Evolutionary conservation across 2,329 filamentous ascomycete species (phyloP), one percentile per base, ranked within the genome.

Genomic region (Fragosphaeria purpurea): DNA sequence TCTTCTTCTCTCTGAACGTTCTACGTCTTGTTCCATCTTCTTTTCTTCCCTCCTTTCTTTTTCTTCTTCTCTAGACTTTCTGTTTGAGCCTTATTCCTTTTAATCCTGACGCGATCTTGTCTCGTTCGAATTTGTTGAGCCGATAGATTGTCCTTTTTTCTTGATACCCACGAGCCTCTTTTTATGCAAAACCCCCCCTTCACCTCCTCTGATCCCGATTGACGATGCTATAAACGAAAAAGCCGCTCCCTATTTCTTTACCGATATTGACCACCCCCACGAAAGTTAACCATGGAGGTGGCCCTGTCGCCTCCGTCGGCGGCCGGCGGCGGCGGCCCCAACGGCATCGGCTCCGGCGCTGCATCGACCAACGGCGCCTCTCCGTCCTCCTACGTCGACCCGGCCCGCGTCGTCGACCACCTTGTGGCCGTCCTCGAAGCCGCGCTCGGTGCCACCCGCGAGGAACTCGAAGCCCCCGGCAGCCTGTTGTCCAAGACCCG

Each of bases 391-490:
- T 70, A 73, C 55, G 70, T 87, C 63, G 85, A 89, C 61, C 80
- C 85, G n/a, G 73, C 70, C 56, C 70, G 79, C 58, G 75, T 90
- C 47, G 74, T 90, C 57, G 82, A 89, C 53, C 82, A 91, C 66
- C 73, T 91, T 54, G 75, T 76, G 40, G 75, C 80, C 53, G 78
- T 90, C 52, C 79, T 88, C 58, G 77, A 82, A 65, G 79, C 86
- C 52, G 85, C 85, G 56, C 76, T 91, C 45, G 86, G 86, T 57
- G 85, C 87, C 59, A 79, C 79, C 51, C 81, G 82, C 63, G 75
- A 80, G 55, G 91, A 98, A 63, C 80, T 98, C 50, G 82, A 91
- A 65, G 79, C 80, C 56, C 72, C 82, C 12, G 89, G 87, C 55
- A 96, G 88, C 71, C 74, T 98, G 67, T 75, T 98, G 55, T 88